These are phyloP conservation scores for Vaccinium darrowii DNA, from an alignment of 148 eudicot species.

Conservation along the genomic window DNA sequence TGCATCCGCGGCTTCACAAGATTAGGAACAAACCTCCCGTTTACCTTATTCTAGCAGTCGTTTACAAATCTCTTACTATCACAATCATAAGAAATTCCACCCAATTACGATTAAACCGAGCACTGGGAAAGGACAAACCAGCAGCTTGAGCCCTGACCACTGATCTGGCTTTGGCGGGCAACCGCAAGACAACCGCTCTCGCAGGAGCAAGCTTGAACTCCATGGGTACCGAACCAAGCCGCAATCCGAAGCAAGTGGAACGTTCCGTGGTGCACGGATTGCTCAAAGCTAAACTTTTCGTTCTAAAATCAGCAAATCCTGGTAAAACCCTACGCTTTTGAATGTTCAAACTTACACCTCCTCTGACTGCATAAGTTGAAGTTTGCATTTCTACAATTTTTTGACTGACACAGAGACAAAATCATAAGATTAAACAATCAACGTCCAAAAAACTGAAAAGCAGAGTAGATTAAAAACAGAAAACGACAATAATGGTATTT, in stretches of 20 bases:
- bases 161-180: slow-evolving; percentile 64
- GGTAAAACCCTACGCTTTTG: slow-evolving; percentile 33
- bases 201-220: slow-evolving; percentile 39
- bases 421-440: neutral
- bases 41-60: neutral
- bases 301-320: slow-evolving; percentile 26
- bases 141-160: slow-evolving; percentile 51
- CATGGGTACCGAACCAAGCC: slow-evolving; percentile 36
- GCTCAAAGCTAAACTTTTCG: slow-evolving; percentile 17
- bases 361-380: slow-evolving; percentile 39
- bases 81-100: neutral
- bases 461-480: neutral
- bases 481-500: no score
- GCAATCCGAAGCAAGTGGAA: slow-evolving; percentile 31
- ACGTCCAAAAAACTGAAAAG: neutral
- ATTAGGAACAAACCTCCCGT: neutral
- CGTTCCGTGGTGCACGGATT: neutral
- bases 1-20: neutral
- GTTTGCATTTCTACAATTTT: slow-evolving; percentile 45
- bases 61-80: neutral
- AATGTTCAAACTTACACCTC: slow-evolving; percentile 29
- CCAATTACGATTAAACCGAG: neutral
- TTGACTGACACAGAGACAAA: neutral
- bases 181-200: slow-evolving; percentile 38
- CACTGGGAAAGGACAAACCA: slow-evolving; percentile 34